Conservation (phyloP, 352 stramenopile genomes). For the Phytophthora sp. region DNA sequence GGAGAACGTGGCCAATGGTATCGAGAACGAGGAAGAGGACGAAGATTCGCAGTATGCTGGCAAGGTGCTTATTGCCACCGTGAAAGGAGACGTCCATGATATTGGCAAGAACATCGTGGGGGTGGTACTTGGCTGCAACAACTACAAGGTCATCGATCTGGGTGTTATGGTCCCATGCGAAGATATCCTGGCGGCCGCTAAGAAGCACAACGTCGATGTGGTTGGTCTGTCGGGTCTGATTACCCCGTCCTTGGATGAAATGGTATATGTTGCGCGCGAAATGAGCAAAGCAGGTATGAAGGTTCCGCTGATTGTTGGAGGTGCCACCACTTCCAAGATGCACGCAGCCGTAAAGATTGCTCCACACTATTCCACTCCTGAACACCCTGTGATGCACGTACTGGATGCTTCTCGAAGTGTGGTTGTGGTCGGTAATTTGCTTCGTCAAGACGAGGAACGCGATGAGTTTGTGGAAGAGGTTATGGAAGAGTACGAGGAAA, state of each 20-base stretch:
- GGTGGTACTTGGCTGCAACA: constrained; percentile 98
- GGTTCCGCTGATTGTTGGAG: constrained; percentile 96
- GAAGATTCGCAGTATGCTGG: constrained; percentile 88
- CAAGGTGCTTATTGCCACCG: constrained; percentile 97
- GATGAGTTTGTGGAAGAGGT: constrained; percentile 95
- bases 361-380: constrained; percentile 94
- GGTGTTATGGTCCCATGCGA: constrained; percentile 97
- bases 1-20: constrained; percentile 74
- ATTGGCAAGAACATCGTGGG: constrained; percentile 99
- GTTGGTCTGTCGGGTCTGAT: constrained; percentile 98
- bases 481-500: constrained; percentile 93
- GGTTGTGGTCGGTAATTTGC: constrained; percentile 93
- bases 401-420: constrained; percentile 97
- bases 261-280: constrained; percentile 97
- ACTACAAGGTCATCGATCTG: constrained; percentile 97
- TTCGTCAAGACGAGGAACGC: constrained; percentile 89
- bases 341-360: constrained; percentile 98
- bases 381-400: constrained; percentile 98
- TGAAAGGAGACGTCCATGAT: constrained; percentile 99
- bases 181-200: constrained; percentile 69
- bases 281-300: constrained; percentile 95
- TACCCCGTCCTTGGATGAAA: constrained; percentile 98
- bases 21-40: constrained; percentile 83
- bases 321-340: constrained; percentile 98
- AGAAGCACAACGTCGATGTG: constrained; percentile 92